phyloP scores from a whole-genome alignment of 169 alveolate species.

The Eimeria acervulina region DNA sequence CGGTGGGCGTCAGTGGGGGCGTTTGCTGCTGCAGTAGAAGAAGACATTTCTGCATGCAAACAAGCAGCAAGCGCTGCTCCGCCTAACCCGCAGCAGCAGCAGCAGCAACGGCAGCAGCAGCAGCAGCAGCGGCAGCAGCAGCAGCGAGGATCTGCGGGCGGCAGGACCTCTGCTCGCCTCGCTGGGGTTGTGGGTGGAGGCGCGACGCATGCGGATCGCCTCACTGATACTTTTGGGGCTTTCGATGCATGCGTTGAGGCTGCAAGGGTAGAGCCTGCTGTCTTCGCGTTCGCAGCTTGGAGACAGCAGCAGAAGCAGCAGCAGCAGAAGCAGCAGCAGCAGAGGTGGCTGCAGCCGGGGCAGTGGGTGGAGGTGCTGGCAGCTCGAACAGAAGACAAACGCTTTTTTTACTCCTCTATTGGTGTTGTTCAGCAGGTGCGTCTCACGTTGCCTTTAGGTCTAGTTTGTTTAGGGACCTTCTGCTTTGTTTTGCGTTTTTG shows the following conservation, averaged over 20 bases:
- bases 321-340: not conserved
- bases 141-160: constrained; percentile 29
- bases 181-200: not conserved
- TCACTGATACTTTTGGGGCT: constrained; percentile 11
- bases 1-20: constrained; percentile 33
- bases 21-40: constrained; percentile 20
- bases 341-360: not conserved
- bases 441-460: not conserved
- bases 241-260: constrained; percentile 51
- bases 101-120: constrained; percentile 40
- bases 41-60: constrained; percentile 14
- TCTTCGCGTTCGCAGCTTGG: constrained; percentile 27
- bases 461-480: not conserved
- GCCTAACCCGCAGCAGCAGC: constrained; percentile 3
- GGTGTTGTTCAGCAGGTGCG: constrained; percentile 32
- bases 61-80: not conserved
- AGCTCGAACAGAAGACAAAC: not conserved
- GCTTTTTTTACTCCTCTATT: constrained; percentile 3
- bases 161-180: not conserved
- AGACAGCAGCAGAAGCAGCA: constrained; percentile 20
- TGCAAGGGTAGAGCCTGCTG: constrained; percentile 14
- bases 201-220: not conserved
- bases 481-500: not conserved
- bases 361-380: constrained; percentile 32
- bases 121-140: constrained; percentile 14